A percentile compares a stretch with the other conserved stretches of the same genome.
Conservation (phyloP, 2,329 filamentous ascomycete species). For the Amauroascus niger region DNA sequence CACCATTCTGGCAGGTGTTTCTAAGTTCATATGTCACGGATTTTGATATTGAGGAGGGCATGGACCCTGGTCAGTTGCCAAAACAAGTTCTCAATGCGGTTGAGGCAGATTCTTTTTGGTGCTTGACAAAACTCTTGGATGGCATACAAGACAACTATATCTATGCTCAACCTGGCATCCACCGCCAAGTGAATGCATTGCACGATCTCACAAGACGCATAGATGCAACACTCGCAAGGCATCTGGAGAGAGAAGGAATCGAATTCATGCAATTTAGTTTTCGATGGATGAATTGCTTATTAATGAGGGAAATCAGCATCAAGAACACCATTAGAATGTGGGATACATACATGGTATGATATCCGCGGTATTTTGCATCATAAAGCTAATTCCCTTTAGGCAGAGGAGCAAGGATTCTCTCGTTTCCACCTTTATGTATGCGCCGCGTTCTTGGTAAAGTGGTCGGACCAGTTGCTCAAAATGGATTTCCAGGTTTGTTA, state of each 20-base stretch:
- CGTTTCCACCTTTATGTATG: constrained; percentile 98
- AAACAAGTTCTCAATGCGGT: constrained; percentile 87
- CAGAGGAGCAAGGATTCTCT: constrained; percentile 96
- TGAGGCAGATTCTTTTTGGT: constrained; percentile 98
- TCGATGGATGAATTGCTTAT: constrained; percentile 97
- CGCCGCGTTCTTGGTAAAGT: constrained; percentile 94
- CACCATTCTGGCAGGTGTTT: constrained; percentile 97
- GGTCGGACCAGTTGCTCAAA: constrained; percentile 86
- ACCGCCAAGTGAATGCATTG: constrained; percentile 80
- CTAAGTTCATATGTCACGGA: constrained; percentile 92
- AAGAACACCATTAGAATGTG: constrained; percentile 98
- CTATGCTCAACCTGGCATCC: constrained; percentile 91
- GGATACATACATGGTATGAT: constrained; percentile 89
- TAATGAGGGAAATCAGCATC: constrained; percentile 96
- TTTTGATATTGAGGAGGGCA: constrained; percentile 78
- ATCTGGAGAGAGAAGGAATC: constrained; percentile 80
- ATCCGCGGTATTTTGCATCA: not conserved
- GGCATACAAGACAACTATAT: constrained; percentile 99
- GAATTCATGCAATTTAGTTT: constrained; percentile 99
- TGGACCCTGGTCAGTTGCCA: constrained; percentile 93
- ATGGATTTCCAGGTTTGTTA: constrained; percentile 73
- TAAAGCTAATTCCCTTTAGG: constrained; percentile 45
- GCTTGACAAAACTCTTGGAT: constrained; percentile 91
- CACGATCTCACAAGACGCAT: constrained; percentile 87
- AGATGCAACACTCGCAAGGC: constrained; percentile 71